Percentiles rank a stretch among this genome's conserved stretches.
These are phyloP conservation scores for Pleurotus tuber-regium DNA, from an alignment of 768 basidiomycete species.

Conservation along the genomic window DNA sequence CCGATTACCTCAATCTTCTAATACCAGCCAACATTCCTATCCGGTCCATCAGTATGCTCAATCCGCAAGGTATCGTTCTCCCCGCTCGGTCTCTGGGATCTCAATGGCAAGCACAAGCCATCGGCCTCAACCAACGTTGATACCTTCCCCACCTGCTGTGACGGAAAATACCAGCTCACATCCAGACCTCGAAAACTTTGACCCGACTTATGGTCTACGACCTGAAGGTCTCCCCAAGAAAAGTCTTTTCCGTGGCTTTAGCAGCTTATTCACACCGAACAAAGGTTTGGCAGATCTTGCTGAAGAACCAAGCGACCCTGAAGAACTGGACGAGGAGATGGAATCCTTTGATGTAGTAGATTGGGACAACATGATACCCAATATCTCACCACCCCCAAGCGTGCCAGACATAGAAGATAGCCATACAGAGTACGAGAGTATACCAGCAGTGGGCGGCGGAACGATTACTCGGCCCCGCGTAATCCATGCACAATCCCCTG, in stretches of 20 bases:
- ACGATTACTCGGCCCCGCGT: constrained; percentile 82
- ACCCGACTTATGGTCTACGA: constrained; percentile 94
- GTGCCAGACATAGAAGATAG: constrained; percentile 37
- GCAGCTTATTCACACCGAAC: constrained; percentile 64
- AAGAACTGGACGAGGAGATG: constrained; percentile 44
- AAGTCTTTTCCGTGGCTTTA: constrained; percentile 77
- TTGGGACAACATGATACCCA: constrained; percentile 62
- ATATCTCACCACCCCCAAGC: constrained; percentile 41
- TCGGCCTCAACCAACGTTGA: constrained; percentile 21
- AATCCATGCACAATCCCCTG: constrained; percentile 80
- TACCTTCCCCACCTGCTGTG: constrained; percentile 17
- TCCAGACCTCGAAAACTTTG: constrained; percentile 76
- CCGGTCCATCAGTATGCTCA: background rate
- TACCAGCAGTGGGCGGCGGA: constrained; percentile 91
- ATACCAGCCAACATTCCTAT: constrained; percentile 25
- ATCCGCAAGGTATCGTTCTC: constrained; percentile 7
- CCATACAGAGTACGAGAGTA: constrained; percentile 74
- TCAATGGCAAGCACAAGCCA: constrained; percentile 34
- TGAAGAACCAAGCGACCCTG: constrained; percentile 50
- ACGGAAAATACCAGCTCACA: constrained; percentile 23
- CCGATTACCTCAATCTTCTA: constrained; percentile 20
- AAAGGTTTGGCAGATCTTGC: constrained; percentile 79
- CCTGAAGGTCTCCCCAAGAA: constrained; percentile 89
- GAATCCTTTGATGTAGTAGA: constrained; percentile 64
- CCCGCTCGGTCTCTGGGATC: constrained; percentile 39